Percentiles rank a stretch among this genome's conserved stretches.
These are phyloP conservation scores for Blastocrithidia nonstop DNA, from an alignment of 208 protist species.

Conservation along the genomic window DNA sequence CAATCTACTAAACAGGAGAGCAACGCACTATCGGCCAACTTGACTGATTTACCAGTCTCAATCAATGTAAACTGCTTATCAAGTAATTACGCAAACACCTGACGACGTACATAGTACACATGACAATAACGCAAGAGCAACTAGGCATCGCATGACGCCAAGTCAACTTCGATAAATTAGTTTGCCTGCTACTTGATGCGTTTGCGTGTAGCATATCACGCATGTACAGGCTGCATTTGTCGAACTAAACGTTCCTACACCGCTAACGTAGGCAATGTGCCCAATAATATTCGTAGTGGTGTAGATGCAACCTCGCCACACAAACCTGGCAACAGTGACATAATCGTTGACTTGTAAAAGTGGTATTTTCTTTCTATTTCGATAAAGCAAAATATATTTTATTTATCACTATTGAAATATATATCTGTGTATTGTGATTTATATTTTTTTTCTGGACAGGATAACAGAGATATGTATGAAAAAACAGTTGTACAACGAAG, in stretches of 20 bases:
- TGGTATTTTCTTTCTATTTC: not conserved
- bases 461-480: no score
- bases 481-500: no score
- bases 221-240: slow-evolving; percentile 63
- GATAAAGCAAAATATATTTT: not conserved
- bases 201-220: slow-evolving; percentile 74
- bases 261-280: slow-evolving; percentile 40
- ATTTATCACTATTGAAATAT: not conserved
- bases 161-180: slow-evolving; percentile 79
- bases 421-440: not conserved
- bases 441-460: not conserved
- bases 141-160: slow-evolving; percentile 69
- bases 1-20: slow-evolving; percentile 36
- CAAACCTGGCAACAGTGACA: slow-evolving; percentile 69
- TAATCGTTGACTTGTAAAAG: slow-evolving; percentile 3
- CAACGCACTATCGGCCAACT: slow-evolving; percentile 34
- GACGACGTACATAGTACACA: slow-evolving; percentile 67
- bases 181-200: slow-evolving; percentile 80
- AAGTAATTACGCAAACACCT: slow-evolving; percentile 61
- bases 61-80: slow-evolving; percentile 65
- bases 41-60: slow-evolving; percentile 55
- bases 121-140: slow-evolving; percentile 74
- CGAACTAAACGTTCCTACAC: slow-evolving; percentile 68
- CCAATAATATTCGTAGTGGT: slow-evolving; percentile 69
- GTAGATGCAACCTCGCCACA: slow-evolving; percentile 50